Conservation (phyloP, 805 yeast species). For the Saccharomycopsis vini region DNA sequence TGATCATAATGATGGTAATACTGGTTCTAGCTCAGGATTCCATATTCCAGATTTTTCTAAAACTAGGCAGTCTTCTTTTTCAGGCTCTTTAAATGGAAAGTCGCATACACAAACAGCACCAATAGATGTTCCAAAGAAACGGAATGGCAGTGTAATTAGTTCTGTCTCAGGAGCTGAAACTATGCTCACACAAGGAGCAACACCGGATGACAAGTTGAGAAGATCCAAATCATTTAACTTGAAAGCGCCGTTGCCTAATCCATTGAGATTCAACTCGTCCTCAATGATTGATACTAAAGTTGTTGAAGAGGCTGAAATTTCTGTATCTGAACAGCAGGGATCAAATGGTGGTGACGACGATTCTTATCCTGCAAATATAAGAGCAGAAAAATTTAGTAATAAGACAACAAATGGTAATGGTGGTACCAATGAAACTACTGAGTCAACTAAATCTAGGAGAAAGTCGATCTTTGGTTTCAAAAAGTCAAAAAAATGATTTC, state of each 20-base stretch:
- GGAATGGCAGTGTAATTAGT: not conserved
- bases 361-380: no score
- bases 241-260: not conserved
- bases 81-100: no score
- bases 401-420: no score
- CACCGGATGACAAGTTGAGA: not conserved
- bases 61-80: not conserved
- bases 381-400: no score
- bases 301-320: no score
- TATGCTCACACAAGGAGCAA: not conserved
- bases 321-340: no score
- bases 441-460: constrained; percentile 4
- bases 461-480: constrained; percentile 16
- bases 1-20: no score
- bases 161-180: not conserved
- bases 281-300: no score
- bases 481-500: constrained; percentile 5
- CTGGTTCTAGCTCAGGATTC: no score
- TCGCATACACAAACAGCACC: not conserved
- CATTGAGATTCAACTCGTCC: not conserved
- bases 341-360: no score
- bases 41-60: not conserved
- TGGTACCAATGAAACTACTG: no score
- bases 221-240: not conserved
- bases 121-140: not conserved